Evolutionary conservation across 2,329 filamentous ascomycete species (phyloP).

Genomic region (Xylariaceae sp.): DNA sequence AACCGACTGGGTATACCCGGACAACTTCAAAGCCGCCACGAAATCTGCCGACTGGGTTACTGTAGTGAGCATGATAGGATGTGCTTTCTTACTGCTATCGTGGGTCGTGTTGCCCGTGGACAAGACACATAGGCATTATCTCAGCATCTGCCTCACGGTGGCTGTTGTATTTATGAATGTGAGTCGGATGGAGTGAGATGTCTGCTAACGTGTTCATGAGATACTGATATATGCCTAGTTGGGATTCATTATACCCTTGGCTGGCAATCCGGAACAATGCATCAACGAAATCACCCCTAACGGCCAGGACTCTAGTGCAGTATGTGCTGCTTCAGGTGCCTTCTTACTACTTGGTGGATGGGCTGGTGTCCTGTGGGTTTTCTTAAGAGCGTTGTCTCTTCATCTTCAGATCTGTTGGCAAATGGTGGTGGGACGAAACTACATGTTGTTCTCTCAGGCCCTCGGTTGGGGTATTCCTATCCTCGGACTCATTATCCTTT

Average conservation of each 20-base stretch:
- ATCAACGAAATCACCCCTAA: slow-evolving; percentile 88
- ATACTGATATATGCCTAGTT: slow-evolving; percentile 47
- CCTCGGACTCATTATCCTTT: slow-evolving; percentile 66
- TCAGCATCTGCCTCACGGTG: slow-evolving; percentile 79
- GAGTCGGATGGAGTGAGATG: slow-evolving; percentile 35
- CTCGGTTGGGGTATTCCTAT: slow-evolving; percentile 81
- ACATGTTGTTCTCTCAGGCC: slow-evolving; percentile 79
- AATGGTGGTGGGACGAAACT: slow-evolving; percentile 76
- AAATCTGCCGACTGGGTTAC: slow-evolving; percentile 76
- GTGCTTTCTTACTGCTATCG: slow-evolving; percentile 70
- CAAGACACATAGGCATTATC: slow-evolving; percentile 86
- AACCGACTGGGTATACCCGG: slow-evolving; percentile 67
- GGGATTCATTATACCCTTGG: slow-evolving; percentile 80
- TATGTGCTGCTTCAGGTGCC: slow-evolving; percentile 83
- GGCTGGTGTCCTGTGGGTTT: slow-evolving; percentile 81
- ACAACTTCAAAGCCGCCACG: slow-evolving; percentile 55
- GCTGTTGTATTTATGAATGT: slow-evolving; percentile 76
- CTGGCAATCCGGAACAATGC: slow-evolving; percentile 72
- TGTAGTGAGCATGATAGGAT: slow-evolving; percentile 65
- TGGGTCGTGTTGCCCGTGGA: slow-evolving; percentile 78
- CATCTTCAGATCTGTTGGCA: slow-evolving; percentile 99
- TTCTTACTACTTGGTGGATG: slow-evolving; percentile 84
- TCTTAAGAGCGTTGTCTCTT: slow-evolving; percentile 81
- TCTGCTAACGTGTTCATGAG: background rate
- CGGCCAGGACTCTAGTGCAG: slow-evolving; percentile 75